These are phyloP conservation scores for Solanum raphanifolium DNA, from an alignment of 257 asterid genomes.

Conservation along the genomic window DNA sequence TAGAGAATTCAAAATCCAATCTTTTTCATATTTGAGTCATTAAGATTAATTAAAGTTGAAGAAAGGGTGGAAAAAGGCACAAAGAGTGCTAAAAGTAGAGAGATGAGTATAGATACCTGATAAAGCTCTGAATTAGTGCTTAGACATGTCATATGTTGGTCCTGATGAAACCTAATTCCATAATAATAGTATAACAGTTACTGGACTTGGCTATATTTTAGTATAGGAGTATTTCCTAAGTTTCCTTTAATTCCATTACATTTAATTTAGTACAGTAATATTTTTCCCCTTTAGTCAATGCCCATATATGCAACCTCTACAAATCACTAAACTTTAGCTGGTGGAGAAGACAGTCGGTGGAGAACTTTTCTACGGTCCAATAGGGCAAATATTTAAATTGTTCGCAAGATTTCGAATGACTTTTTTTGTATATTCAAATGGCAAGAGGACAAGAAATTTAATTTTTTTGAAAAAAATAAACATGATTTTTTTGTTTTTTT, in stretches of 20 bases:
- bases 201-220: neutral
- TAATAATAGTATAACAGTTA: neutral
- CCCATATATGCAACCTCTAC: neutral
- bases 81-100: neutral
- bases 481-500: neutral
- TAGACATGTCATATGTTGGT: neutral
- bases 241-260: neutral
- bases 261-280: neutral
- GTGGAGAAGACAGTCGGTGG: neutral
- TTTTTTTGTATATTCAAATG: neutral
- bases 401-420: neutral
- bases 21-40: neutral
- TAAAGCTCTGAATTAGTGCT: neutral
- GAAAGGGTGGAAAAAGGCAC: neutral
- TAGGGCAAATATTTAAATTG: neutral
- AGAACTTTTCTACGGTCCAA: neutral
- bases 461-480: no score
- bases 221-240: neutral
- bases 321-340: neutral
- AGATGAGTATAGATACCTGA: neutral
- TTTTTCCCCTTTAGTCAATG: neutral
- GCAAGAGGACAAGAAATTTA: neutral
- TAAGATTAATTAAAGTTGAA: neutral
- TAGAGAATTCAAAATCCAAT: neutral
- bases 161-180: neutral